Percentiles rank a stretch among this genome's conserved stretches.
phyloP scores from a whole-genome alignment of 768 basidiomycete species.

The Boletus eberwhitei region DNA sequence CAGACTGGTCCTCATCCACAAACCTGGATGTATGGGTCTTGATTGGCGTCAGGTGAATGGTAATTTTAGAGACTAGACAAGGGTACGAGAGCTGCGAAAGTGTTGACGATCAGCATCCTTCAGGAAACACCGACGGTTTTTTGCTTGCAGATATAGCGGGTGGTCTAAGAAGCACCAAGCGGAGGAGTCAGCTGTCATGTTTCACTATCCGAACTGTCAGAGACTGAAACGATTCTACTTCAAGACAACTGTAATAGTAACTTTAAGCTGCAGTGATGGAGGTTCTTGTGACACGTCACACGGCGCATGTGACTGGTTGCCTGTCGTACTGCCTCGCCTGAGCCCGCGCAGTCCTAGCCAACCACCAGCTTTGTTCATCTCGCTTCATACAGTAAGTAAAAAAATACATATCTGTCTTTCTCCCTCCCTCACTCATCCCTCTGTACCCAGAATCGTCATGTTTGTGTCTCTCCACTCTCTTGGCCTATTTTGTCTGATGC shows the following conservation, averaged over 20 bases:
- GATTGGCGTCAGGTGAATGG: background rate
- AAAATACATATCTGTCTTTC: background rate
- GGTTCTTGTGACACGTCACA: constrained; percentile 21
- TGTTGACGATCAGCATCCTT: background rate
- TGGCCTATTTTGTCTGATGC: background rate
- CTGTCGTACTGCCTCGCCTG: constrained; percentile 11
- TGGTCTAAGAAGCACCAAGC: too few relatives aligned
- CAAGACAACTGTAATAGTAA: too few relatives aligned
- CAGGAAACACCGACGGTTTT: background rate
- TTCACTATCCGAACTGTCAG: background rate
- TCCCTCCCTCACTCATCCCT: background rate
- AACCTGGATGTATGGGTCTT: background rate
- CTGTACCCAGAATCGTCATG: constrained; percentile 20
- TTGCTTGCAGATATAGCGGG: background rate
- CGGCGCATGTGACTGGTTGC: constrained; percentile 11
- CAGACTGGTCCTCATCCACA: too few relatives aligned
- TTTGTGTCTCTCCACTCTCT: constrained; percentile 18
- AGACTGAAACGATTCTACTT: too few relatives aligned
- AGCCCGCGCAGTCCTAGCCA: constrained; percentile 24
- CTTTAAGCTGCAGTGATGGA: too few relatives aligned
- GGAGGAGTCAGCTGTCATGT: background rate
- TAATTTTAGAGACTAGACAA: too few relatives aligned
- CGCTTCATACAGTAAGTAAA: constrained; percentile 21
- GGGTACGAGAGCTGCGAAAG: background rate
- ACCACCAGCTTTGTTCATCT: constrained; percentile 13